Percentiles rank a stretch among this genome's conserved stretches.
Evolutionary conservation across 257 asterid genomes (phyloP).

Genomic region (Galeopsis tetrahit): DNA sequence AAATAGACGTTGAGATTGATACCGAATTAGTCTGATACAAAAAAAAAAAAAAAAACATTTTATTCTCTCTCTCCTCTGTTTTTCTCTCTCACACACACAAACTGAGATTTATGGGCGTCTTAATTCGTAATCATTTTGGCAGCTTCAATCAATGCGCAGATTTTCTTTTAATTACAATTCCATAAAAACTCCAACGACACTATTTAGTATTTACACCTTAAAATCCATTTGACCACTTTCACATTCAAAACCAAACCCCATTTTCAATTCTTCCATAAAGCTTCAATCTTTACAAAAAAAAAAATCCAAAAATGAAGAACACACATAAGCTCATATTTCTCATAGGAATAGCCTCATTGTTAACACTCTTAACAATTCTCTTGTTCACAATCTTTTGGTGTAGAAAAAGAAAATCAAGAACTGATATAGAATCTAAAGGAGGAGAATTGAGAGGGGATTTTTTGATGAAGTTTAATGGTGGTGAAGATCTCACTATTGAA

Average conservation of each 20-base stretch:
- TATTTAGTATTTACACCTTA: not conserved
- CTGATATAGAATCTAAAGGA: slow-evolving; percentile 57
- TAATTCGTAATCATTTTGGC: too few species aligned
- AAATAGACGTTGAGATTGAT: too few species aligned
- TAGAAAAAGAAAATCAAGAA: slow-evolving; percentile 40
- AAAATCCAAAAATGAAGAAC: slow-evolving; percentile 47
- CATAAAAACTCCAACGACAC: not conserved
- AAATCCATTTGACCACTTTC: too few species aligned
- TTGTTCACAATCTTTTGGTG: slow-evolving; percentile 43
- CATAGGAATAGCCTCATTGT: slow-evolving; percentile 42
- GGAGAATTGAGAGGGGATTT: slow-evolving; percentile 54
- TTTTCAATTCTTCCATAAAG: not conserved
- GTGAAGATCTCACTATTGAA: slow-evolving; percentile 56
- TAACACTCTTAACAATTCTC: slow-evolving; percentile 37
- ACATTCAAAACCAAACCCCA: too few species aligned
- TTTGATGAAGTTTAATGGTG: slow-evolving; percentile 59
- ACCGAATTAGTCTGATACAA: too few species aligned
- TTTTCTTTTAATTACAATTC: too few species aligned
- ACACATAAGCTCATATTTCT: slow-evolving; percentile 47
- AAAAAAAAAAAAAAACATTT: too few species aligned
- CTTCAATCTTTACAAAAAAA: slow-evolving; percentile 37
- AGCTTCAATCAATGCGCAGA: too few species aligned
- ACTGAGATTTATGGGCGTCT: too few species aligned
- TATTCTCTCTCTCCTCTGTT: too few species aligned
- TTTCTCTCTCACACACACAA: too few species aligned